Evolutionary conservation across 176 grass and related monocot genomes (phyloP).

Genomic region (Oryza officinalis): DNA sequence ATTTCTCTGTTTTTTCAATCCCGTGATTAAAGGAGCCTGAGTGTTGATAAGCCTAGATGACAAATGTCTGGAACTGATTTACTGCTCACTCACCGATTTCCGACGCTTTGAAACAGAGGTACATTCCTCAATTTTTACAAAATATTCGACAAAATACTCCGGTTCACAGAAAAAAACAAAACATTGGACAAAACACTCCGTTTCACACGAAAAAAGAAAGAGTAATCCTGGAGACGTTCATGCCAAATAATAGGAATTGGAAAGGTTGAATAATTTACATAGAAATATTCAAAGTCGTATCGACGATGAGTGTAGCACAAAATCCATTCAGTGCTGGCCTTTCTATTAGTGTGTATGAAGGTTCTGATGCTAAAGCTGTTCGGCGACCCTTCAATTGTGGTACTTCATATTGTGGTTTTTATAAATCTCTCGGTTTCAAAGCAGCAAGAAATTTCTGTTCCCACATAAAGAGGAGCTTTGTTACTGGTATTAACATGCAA

Average conservation of each 20-base stretch:
- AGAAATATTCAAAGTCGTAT: slow-evolving; percentile 39
- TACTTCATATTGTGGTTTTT: slow-evolving; percentile 76
- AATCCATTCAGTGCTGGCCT: slow-evolving; percentile 51
- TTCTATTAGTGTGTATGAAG: slow-evolving; percentile 1
- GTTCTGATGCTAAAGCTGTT: slow-evolving; percentile 46
- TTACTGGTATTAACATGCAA: too few species aligned
- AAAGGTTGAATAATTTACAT: slow-evolving; percentile 56
- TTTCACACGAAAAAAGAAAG: slow-evolving; percentile 35
- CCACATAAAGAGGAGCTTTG: background rate
- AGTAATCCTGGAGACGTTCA: slow-evolving; percentile 52
- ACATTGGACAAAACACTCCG: too few species aligned
- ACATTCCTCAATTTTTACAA: too few species aligned
- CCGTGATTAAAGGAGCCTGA: too few species aligned
- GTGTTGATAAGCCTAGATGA: too few species aligned
- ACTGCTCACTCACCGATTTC: too few species aligned
- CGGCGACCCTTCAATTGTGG: slow-evolving; percentile 44
- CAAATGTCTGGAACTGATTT: too few species aligned
- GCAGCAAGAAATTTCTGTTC: background rate
- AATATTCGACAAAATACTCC: too few species aligned
- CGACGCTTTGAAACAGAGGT: too few species aligned
- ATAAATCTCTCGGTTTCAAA: slow-evolving; percentile 74
- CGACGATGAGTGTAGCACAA: slow-evolving; percentile 42
- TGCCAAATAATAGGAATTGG: slow-evolving; percentile 78
- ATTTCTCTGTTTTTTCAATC: too few species aligned
- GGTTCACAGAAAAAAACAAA: too few species aligned